Conservation (phyloP, 306 rosid genomes). For the Cucumis cinereus region DNA sequence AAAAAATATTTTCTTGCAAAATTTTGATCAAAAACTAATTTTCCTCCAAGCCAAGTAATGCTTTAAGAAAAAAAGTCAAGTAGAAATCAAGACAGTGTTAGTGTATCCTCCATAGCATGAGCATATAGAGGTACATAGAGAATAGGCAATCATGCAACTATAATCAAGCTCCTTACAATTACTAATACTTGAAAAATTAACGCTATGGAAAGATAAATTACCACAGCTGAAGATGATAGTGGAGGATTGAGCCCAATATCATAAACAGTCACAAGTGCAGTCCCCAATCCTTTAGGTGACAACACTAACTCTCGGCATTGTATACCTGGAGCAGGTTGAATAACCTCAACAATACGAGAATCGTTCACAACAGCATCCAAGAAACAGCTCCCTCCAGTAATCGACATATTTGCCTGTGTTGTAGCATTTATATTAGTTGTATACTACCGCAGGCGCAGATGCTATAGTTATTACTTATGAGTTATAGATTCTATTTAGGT, state of each 20-base stretch:
- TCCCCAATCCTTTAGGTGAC: constrained; percentile 75
- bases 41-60: background rate
- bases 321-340: constrained; percentile 45
- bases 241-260: constrained; percentile 82
- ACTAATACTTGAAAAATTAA: background rate
- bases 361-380: constrained; percentile 65
- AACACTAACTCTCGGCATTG: constrained; percentile 54
- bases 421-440: background rate
- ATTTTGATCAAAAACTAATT: background rate
- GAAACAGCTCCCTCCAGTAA: constrained; percentile 92
- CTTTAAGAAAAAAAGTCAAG: background rate
- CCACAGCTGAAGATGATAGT: constrained; percentile 56
- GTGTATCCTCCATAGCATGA: background rate
- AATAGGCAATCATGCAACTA: background rate
- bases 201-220: constrained; percentile 23
- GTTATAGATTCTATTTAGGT: background rate
- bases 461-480: background rate
- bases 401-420: constrained; percentile 51
- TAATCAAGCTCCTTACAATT: background rate
- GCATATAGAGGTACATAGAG: background rate
- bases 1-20: background rate
- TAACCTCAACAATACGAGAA: constrained; percentile 65
- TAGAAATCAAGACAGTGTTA: background rate
- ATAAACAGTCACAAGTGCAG: constrained; percentile 52
- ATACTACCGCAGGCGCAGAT: background rate